Evolutionary conservation across 176 grass and related monocot species (phyloP), one percentile per base, ranked within the genome.

Genomic region (Avena atlantica): DNA sequence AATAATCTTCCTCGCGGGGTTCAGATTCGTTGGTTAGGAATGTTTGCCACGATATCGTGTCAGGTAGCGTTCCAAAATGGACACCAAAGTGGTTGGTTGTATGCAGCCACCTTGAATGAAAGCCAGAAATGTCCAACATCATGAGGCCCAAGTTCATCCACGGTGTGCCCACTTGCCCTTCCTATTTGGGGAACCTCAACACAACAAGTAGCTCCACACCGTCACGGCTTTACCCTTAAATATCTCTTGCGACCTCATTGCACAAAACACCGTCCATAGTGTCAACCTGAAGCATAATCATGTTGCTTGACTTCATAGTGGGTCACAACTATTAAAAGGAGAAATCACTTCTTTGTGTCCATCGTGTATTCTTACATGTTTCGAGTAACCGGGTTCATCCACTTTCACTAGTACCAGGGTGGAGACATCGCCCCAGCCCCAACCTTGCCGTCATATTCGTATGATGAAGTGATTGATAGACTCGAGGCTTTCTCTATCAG

Each of bases 11-110:
- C 40, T 42, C 6, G 40, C 40, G 40, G 40, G 23, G 51, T 36
- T 29, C 60, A 42, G 85, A 85, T 91, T 81, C 69, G 86, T 85
- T 84, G 66, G 89, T 88, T 88, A 81, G 84, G 89, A 88, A 91
- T 88, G 86, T 88, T 68, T 85, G 70, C 69, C 59, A 61, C 40
- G 65, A 27, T 62, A 75, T 21, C 60, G 76, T 67, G 76, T 62
- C 76, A 52, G 25, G 14, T 49, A 50, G 60, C 69, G 9, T 76
- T 88, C 86, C 9, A 25, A 81, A 76, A 70, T 12, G 89, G 81
- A 45, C 36, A 51, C 75, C 81, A 0, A 29, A 80, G 75, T 67
- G 59, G 85, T 58, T 68, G 49, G 75, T 80, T 91, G 47, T 29
- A 80, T 50, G 49, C 67, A 70, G 9, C 89, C 74, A 60, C 74